Percentiles rank a stretch among this genome's conserved stretches.
Evolutionary conservation across 2,329 filamentous ascomycete genomes (phyloP).

Genomic region (Penicillium sp.): DNA sequence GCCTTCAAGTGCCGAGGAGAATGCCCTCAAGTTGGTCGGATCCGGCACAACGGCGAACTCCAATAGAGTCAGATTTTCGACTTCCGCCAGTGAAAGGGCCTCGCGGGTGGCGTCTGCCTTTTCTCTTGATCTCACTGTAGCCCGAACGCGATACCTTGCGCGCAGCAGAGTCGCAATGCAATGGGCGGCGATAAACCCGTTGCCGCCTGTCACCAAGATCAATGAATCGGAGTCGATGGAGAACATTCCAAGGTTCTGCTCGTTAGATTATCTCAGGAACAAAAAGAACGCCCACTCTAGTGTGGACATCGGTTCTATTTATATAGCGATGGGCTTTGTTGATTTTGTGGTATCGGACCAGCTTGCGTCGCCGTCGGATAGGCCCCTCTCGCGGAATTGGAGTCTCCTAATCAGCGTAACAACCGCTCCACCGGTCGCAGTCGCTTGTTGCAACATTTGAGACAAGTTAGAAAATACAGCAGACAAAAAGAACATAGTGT

Average conservation of each 20-base stretch:
- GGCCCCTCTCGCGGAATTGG: background rate
- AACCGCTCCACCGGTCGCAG: too few species aligned
- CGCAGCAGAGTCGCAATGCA: slow-evolving; percentile 22
- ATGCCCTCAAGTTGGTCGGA: slow-evolving; percentile 13
- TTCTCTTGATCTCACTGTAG: slow-evolving; percentile 20
- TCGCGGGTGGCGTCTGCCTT: slow-evolving; percentile 16
- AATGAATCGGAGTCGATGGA: slow-evolving; percentile 11
- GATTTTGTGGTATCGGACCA: background rate
- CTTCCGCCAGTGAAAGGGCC: slow-evolving; percentile 6
- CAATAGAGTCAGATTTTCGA: slow-evolving; percentile 9
- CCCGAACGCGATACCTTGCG: slow-evolving; percentile 19
- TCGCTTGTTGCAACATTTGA: too few species aligned
- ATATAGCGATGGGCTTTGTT: too few species aligned
- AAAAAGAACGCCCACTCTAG: too few species aligned
- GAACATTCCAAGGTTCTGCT: slow-evolving; percentile 12
- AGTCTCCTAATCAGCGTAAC: too few species aligned
- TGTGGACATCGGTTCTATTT: too few species aligned
- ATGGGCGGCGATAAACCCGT: slow-evolving; percentile 29
- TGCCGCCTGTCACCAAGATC: slow-evolving; percentile 26
- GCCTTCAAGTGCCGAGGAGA: slow-evolving; percentile 7
- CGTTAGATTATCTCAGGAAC: too few species aligned
- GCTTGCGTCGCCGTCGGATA: slow-evolving; percentile 20
- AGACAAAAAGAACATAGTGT: too few species aligned
- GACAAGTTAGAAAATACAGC: too few species aligned
- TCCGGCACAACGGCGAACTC: slow-evolving; percentile 19